phyloP scores from a whole-genome alignment of 2,329 filamentous ascomycete species.

The Microcyclosporella mali region DNA sequence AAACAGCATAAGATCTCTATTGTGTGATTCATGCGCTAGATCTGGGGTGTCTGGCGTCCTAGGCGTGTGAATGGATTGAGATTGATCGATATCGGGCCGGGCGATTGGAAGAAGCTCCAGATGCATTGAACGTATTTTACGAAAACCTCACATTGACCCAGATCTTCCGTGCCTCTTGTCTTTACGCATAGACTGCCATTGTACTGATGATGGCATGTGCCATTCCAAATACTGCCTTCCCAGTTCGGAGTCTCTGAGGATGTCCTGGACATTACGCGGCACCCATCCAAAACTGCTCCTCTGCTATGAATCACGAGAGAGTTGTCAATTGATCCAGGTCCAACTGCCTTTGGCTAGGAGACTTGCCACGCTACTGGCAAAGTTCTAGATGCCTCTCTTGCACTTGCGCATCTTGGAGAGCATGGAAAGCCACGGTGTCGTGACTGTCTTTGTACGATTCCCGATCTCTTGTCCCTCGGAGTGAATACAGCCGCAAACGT shows the following conservation, averaged over 20 bases:
- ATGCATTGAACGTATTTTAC: too few species aligned
- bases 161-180: too few species aligned
- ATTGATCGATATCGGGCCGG: too few species aligned
- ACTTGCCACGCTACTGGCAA: not conserved
- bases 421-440: slow-evolving; percentile 4
- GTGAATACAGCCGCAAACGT: slow-evolving; percentile 15
- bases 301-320: too few species aligned
- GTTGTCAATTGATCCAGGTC: not conserved
- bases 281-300: not conserved
- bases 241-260: slow-evolving; percentile 7
- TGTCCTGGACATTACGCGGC: slow-evolving; percentile 5
- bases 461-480: slow-evolving; percentile 7
- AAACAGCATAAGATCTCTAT: slow-evolving; percentile 26
- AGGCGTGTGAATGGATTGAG: too few species aligned
- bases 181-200: not conserved
- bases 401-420: slow-evolving; percentile 4
- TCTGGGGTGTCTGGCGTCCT: slow-evolving; percentile 17
- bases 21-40: slow-evolving; percentile 14
- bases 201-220: not conserved
- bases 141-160: too few species aligned
- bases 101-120: too few species aligned
- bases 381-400: slow-evolving; percentile 4
- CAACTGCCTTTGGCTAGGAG: slow-evolving; percentile 3
- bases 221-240: not conserved
- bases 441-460: slow-evolving; percentile 11